Conservation (phyloP, 1,284 basidiomycete species). For the Papiliotrema laurentii region DNA sequence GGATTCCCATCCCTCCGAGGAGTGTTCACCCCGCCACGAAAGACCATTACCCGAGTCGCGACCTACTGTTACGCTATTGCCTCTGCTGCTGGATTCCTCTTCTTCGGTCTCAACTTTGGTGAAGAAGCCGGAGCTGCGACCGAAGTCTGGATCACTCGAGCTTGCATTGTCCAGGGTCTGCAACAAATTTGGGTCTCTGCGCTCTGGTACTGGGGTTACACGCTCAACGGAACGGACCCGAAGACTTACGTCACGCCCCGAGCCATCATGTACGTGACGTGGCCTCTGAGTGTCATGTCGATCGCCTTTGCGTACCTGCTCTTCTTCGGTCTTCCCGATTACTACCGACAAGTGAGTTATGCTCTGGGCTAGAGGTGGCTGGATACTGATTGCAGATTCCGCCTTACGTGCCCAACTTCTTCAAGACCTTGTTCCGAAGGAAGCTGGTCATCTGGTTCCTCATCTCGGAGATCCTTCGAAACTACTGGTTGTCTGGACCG, state of each 20-base stretch:
- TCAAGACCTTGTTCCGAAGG: slow-evolving; percentile 76
- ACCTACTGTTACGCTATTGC: slow-evolving; percentile 83
- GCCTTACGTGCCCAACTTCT: slow-evolving; percentile 86
- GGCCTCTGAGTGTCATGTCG: slow-evolving; percentile 71
- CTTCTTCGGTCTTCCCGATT: slow-evolving; percentile 73
- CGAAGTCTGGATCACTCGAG: slow-evolving; percentile 83
- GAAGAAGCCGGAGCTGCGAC: slow-evolving; percentile 91
- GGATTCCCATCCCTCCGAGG: slow-evolving; percentile 71
- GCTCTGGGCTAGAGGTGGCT: slow-evolving; percentile 28
- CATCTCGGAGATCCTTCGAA: slow-evolving; percentile 76
- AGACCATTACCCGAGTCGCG: slow-evolving; percentile 65
- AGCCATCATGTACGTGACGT: slow-evolving; percentile 64
- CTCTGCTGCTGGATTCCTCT: slow-evolving; percentile 81
- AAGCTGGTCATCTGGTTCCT: slow-evolving; percentile 92
- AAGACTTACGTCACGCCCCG: slow-evolving; percentile 35
- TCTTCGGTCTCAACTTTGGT: slow-evolving; percentile 92
- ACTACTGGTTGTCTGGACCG: slow-evolving; percentile 86
- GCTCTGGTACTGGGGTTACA: slow-evolving; percentile 89
- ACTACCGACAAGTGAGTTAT: slow-evolving; percentile 52
- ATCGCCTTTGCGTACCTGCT: slow-evolving; percentile 74
- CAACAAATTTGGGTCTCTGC: slow-evolving; percentile 91
- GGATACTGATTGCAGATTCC: slow-evolving; percentile 66
- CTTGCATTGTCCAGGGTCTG: slow-evolving; percentile 84
- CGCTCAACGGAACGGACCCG: slow-evolving; percentile 56
- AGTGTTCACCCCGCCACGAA: slow-evolving; percentile 60